A percentile compares a stretch with the other conserved stretches of the same genome.
phyloP scores from a whole-genome alignment of 768 basidiomycete genomes.

The Suillus plorans region DNA sequence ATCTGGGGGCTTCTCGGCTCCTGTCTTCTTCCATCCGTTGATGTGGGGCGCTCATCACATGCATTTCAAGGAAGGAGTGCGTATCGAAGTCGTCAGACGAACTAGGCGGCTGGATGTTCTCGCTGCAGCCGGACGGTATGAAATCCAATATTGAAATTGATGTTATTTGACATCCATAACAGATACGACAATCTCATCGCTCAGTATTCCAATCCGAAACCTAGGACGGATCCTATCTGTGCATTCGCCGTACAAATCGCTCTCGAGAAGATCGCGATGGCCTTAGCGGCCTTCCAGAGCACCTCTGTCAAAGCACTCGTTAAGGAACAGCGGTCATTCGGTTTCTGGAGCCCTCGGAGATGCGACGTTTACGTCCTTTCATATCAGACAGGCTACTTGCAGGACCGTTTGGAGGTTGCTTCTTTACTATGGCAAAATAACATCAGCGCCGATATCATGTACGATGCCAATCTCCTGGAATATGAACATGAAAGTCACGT shows the following conservation, averaged over 20 bases:
- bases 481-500: slow-evolving; percentile 63
- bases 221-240: slow-evolving; percentile 53
- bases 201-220: slow-evolving; percentile 55
- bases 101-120: slow-evolving; percentile 69
- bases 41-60: slow-evolving; percentile 67
- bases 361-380: slow-evolving; percentile 88
- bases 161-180: neutral
- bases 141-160: slow-evolving; percentile 3
- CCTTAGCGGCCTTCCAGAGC: slow-evolving; percentile 69
- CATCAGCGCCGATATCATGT: slow-evolving; percentile 88
- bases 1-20: slow-evolving; percentile 61
- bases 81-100: slow-evolving; percentile 71
- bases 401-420: slow-evolving; percentile 77
- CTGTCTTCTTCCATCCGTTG: slow-evolving; percentile 68
- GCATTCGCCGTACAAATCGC: slow-evolving; percentile 77
- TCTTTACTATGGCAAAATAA: slow-evolving; percentile 76
- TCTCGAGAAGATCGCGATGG: slow-evolving; percentile 72
- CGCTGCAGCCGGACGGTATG: slow-evolving; percentile 80
- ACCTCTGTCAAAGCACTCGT: slow-evolving; percentile 64
- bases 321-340: slow-evolving; percentile 81
- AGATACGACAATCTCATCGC: slow-evolving; percentile 76
- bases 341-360: slow-evolving; percentile 85
- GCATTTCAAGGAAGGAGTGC: slow-evolving; percentile 71
- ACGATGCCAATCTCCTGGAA: slow-evolving; percentile 68
- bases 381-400: slow-evolving; percentile 70